phyloP scores from a whole-genome alignment of 805 yeast species.

The Ogataea neopini region DNA sequence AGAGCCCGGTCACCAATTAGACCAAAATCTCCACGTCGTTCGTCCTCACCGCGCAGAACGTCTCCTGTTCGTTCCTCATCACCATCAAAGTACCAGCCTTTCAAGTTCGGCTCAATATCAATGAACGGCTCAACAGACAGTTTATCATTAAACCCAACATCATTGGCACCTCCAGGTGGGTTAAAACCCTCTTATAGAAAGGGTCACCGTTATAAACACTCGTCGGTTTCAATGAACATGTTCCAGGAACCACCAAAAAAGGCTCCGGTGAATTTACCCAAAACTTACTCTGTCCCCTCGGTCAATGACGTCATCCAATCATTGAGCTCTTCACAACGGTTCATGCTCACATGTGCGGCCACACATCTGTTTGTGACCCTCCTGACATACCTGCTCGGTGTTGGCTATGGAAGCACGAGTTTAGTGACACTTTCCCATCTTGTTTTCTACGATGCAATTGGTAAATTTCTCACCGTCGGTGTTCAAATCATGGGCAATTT shows the following conservation, averaged over 20 bases:
- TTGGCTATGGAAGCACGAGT: slow-evolving; percentile 54
- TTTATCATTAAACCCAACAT: slow-evolving; percentile 12
- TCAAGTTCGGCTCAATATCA: slow-evolving; percentile 61
- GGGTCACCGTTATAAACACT: slow-evolving; percentile 94
- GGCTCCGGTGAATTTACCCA: slow-evolving; percentile 63
- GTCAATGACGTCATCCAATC: slow-evolving; percentile 61
- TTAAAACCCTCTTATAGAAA: slow-evolving; percentile 72
- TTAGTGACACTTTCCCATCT: slow-evolving; percentile 82
- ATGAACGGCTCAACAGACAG: slow-evolving; percentile 30
- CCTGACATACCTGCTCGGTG: slow-evolving; percentile 60
- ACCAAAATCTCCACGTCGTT: slow-evolving; percentile 29
- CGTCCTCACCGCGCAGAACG: slow-evolving; percentile 30
- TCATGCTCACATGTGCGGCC: slow-evolving; percentile 58
- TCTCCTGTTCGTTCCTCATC: slow-evolving; percentile 34
- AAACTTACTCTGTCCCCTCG: slow-evolving; percentile 72
- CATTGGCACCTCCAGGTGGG: slow-evolving; percentile 11
- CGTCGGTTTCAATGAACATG: slow-evolving; percentile 93
- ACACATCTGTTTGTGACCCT: slow-evolving; percentile 58
- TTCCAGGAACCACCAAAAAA: slow-evolving; percentile 88
- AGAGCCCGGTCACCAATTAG: slow-evolving; percentile 30
- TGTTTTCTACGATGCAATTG: slow-evolving; percentile 81
- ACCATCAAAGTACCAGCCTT: slow-evolving; percentile 47
- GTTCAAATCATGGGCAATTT: slow-evolving; percentile 88
- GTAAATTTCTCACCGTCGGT: slow-evolving; percentile 64
- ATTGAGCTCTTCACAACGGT: slow-evolving; percentile 56